Evolutionary conservation across 176 grass and related monocot species (phyloP), one percentile per base, ranked within the genome.

Genomic region (Paspalum vaginatum): DNA sequence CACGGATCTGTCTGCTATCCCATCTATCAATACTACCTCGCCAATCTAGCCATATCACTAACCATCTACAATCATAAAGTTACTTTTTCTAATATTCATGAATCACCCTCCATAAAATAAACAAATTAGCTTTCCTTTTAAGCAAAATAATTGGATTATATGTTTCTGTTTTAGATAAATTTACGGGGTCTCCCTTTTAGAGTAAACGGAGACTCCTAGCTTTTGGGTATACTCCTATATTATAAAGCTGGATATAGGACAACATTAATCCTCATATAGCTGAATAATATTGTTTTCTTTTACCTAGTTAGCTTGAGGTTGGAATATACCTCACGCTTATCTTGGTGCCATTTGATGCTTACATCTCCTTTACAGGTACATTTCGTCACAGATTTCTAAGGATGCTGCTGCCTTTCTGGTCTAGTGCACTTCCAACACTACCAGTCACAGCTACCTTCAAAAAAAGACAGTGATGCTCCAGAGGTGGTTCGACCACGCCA

Each of bases 351-450:
- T 81, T 74, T 82, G 62, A 65, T 82, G 59, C 79, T 92, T 82
- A 80, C 67, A 13, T 63, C 59, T 58, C 50, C 60, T 72, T 62
- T 84, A 46, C 82, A 99, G 96, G 96, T 89, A 76, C 92, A 60
- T 82, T 95, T 80, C 86, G 92, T 78, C 84, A 95, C 79, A 99
- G 68, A 74, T 88, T 99, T 89, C 55, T 93, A 76, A 94, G 96
- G 75, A 95, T 99, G 92, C 81, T 99, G 57, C 86, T 99, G 61
- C 96, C 96, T 84, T 95, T 99, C 88, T 99, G 96, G 96, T 99
- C 92, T 52, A 99, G 81, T 69, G 78, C 84, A 55, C 32, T 98
- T 78, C 96, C 96, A 63, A 93, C 88, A 67, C 82, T 98, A 76
- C 96, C 96, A 22, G 90, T 98, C 68, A 95, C 96, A 54, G 88